Conservation (phyloP, 768 basidiomycete species). For the Trametes cinnabarina region DNA sequence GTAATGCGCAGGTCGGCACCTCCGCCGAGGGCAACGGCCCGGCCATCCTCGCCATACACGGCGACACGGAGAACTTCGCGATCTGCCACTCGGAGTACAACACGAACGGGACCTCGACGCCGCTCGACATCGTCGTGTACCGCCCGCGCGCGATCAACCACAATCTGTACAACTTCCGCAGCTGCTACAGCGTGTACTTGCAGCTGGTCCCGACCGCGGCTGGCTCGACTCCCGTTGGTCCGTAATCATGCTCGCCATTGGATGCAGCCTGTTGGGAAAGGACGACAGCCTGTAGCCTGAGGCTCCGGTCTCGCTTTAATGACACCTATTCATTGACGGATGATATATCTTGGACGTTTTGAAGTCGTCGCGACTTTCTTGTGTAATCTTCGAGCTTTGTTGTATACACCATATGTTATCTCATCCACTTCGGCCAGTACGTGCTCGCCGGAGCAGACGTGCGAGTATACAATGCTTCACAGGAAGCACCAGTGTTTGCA, state of each 20-base stretch:
- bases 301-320: too few relatives aligned
- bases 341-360: too few relatives aligned
- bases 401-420: too few relatives aligned
- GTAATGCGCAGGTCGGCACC: not conserved
- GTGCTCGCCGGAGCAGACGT: too few relatives aligned
- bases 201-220: not conserved
- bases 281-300: too few relatives aligned
- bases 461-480: too few relatives aligned
- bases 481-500: too few relatives aligned
- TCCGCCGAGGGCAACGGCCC: not conserved
- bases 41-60: not conserved
- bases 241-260: too few relatives aligned
- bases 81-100: not conserved
- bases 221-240: not conserved
- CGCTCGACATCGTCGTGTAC: constrained; percentile 6
- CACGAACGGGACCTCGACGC: not conserved
- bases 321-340: too few relatives aligned
- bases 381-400: too few relatives aligned
- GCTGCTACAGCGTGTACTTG: constrained; percentile 4
- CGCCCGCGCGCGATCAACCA: not conserved
- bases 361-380: too few relatives aligned
- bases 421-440: too few relatives aligned
- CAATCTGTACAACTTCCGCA: not conserved
- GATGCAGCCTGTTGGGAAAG: not conserved
- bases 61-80: constrained; percentile 3